Evolutionary conservation across 345 rosid species (phyloP), one percentile per base, ranked within the genome.

Genomic region (Clarkia xantiana): DNA sequence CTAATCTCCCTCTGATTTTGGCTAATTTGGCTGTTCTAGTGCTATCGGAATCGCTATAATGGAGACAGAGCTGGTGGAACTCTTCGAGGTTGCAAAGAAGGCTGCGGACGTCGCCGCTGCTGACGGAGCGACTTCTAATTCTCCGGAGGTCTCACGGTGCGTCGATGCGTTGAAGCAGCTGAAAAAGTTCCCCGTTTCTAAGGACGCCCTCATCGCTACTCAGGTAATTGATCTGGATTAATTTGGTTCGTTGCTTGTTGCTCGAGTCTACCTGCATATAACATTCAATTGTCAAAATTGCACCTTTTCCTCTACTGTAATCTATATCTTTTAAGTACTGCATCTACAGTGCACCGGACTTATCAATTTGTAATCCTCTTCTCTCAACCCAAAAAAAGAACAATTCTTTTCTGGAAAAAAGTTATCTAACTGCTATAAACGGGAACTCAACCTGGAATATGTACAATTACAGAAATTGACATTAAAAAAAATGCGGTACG

Each of bases 71-170:
- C 58, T 93, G 68, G 58, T 87, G 72, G 78, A 72, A 57, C 68
- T 93, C 69, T 87, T 93, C 56, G 95, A 87, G 58, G 66, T 62
- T 2, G 96, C 95, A 42, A 87, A 77, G 78, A 93, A 84, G 66
- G 78, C 96, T 2, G 95, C 96, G 12, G 99, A 80, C 65, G 73
- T 78, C 25, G 91, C 97, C 13, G 74, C 76, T 9, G 11, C 47
- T 2, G 79, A 70, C 11, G 81, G 71, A 25, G 69, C 67, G 14
- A 18, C 74, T 0, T 53, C 79, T 6, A 52, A 54, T 47, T 80
- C 71, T 7, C 80, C 91, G 0, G 97, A 82, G 75, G 80, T 84
- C 41, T 67, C 67, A 11, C 70, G 86, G 54, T 88, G 93, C 51
- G 69, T 88, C 42, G 93, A 84, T 49, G 72, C 84, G 25, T 50